Evolutionary conservation across 1,284 basidiomycete genomes (phyloP), one percentile per base, ranked within the genome.

Genomic region (Calocybe gambosa): DNA sequence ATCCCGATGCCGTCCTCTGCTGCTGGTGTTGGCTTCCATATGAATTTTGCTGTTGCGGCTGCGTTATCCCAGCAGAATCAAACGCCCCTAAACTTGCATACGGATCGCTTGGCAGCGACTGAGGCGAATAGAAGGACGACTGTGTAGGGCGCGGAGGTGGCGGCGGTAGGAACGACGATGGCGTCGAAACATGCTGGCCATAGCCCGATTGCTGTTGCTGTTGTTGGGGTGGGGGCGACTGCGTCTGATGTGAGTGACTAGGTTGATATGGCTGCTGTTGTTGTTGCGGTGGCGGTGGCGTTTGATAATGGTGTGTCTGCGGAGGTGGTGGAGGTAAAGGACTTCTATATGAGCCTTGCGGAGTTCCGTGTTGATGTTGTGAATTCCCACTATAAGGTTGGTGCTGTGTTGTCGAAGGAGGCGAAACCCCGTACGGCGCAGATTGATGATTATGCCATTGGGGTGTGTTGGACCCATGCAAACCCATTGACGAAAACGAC

Each of bases 401-500:
- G 15, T 54, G 55, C 35, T 33, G 28, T 18, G 39, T 15, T 23
- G 19, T 15, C 3, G 52, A 45, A 31, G 51, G 52, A 16, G 53
- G 48, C 8, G 51, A 15, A 3, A 29, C 16, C 1, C 21, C 31
- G 39, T 55, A 56, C 2, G 47, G 19, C 3, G 43, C 20, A n/a
- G 37, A 19, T n/a, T 41, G 1, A 16, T 20, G 12, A 20, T 38
- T 31, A 7, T 43, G 18, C 41, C 28, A 31, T 28, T 43, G 4
- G 12, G 37, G 29, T 47, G 7, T 58, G 51, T 25, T 64, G 51
- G 37, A 36, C 23, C 55, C 55, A 28, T 43, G 56, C 46, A 79
- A 47, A 52, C 60, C 77, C 75, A 86, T 74, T 0, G 75, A 72
- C 1, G 74, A 67, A 57, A 85, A 78, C 1, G 74, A 70, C 3